These are phyloP conservation scores for Botryotinia convoluta DNA, from an alignment of 2,329 filamentous ascomycete genomes.

Conservation along the genomic window DNA sequence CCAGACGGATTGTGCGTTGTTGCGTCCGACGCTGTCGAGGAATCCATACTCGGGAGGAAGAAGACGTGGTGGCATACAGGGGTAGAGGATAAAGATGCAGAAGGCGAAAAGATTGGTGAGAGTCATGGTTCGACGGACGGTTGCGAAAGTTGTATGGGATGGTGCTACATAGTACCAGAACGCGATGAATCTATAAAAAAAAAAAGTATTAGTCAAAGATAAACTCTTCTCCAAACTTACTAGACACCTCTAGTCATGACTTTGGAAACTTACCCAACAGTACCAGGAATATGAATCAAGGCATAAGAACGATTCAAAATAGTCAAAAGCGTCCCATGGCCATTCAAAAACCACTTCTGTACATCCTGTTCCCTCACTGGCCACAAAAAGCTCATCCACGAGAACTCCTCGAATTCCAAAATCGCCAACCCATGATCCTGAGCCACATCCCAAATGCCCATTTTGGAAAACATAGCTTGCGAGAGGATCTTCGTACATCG, in stretches of 20 bases:
- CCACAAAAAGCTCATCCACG: conserved; percentile 50
- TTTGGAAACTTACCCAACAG: conserved; percentile 48
- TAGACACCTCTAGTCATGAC: not conserved
- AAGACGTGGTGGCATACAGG: conserved; percentile 52
- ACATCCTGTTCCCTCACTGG: conserved; percentile 51
- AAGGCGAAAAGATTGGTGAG: conserved; percentile 54
- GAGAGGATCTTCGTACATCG: conserved; percentile 34
- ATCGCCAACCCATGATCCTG: conserved; percentile 54
- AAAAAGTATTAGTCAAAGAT: not conserved
- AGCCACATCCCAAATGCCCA: conserved; percentile 52
- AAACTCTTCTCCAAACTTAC: not conserved
- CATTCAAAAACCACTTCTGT: conserved; percentile 56
- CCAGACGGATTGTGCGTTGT: conserved; percentile 50
- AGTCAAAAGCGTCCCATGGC: conserved; percentile 52
- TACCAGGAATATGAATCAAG: conserved; percentile 59
- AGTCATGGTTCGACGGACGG: conserved; percentile 49
- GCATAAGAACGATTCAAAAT: conserved; percentile 58
- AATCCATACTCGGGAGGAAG: conserved; percentile 50
- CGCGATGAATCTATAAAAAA: conserved; percentile 53
- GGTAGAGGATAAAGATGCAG: conserved; percentile 50
- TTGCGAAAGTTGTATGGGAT: conserved; percentile 46
- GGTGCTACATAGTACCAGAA: conserved; percentile 62
- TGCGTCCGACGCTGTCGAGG: conserved; percentile 49
- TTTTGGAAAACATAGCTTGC: conserved; percentile 40
- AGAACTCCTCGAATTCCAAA: conserved; percentile 53